Percentiles rank a stretch among this genome's conserved stretches.
Evolutionary conservation across 164 flowering plant species (phyloP).

Genomic region (Vitis rotundifolia): DNA sequence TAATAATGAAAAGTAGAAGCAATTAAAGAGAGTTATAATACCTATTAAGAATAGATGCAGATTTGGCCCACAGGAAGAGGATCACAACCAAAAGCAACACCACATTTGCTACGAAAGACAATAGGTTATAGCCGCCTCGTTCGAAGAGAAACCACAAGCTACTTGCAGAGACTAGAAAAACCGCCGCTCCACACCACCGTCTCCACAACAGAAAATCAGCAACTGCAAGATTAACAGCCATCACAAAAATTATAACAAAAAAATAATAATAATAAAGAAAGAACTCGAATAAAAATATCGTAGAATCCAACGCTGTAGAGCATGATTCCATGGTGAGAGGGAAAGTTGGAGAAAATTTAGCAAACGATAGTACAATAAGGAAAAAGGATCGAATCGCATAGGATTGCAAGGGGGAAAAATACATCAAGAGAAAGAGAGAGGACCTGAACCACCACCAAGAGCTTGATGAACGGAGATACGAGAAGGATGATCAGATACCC

Average conservation of each 20-base stretch:
- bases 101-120: slow-evolving; percentile 63
- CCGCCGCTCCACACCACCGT: slow-evolving; percentile 35
- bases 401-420: background rate
- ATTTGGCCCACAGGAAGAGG: slow-evolving; percentile 84
- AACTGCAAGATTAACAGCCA: slow-evolving; percentile 37
- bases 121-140: slow-evolving; percentile 54
- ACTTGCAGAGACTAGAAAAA: slow-evolving; percentile 44
- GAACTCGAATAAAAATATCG: background rate
- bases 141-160: slow-evolving; percentile 70
- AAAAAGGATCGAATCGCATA: background rate
- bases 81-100: slow-evolving; percentile 63
- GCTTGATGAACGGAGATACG: slow-evolving; percentile 53
- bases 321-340: background rate
- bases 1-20: background rate
- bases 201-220: slow-evolving; percentile 85
- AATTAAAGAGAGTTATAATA: slow-evolving; percentile 10
- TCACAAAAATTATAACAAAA: background rate
- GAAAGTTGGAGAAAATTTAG: too few relatives aligned
- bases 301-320: background rate
- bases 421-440: slow-evolving; percentile 9
- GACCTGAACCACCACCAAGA: slow-evolving; percentile 80
- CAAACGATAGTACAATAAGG: too few relatives aligned
- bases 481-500: slow-evolving; percentile 27
- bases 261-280: background rate
- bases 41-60: slow-evolving; percentile 84